Base-by-base conservation (phyloP, 2,329 filamentous ascomycete species). In the Hypoxylon sp. region DNA sequence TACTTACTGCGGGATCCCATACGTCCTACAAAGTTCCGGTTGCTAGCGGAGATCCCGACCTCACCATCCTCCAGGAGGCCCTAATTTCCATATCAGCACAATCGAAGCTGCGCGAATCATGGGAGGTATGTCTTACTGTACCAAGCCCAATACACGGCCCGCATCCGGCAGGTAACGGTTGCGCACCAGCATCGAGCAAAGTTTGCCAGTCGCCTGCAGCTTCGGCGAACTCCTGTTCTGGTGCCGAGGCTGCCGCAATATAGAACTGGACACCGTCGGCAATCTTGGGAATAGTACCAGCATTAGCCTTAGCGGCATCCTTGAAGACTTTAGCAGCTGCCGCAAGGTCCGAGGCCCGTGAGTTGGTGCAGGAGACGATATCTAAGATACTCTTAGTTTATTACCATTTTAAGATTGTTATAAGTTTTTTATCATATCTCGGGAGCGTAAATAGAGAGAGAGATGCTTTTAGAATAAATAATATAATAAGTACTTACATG, bases 311-410 rank as follows among this genome's bases (percentile, higher is more conserved):
- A 9, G 45, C 45, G 3, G 45, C 45, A 29, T 47, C 45, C 45
- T 82, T 83, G 59, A 88, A 97, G 1, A 98, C 94, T 47, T 86
- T 87, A 0, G 94, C 94, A 1, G 95, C 95, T 0, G 91, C 89
- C 0, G 88, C 89, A 12, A 98, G 83, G 77, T 98, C 95, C 0
- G 92, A 94, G 8, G 89, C 87, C 52, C 95, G 85, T 0, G 88
- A 90, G 80, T 97, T 97, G 5, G 95, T 98, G 82, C 95, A 98
- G 0, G 90, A 94, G 0, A 97, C 90, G 0, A 97, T 83, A 77
- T 97, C 32, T 37, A 37, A 16, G 32, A 16, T 12, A 16, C n/a
- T 37, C 32, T 37, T 37, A 37, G 32, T 12, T n/a, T n/a, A 37
- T 37, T 37, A n/a, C 32, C 14, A 37, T 16, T n/a, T 37, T n/a